phyloP scores from a whole-genome alignment of 164 flowering plant genomes.

The Annona cherimola region DNA sequence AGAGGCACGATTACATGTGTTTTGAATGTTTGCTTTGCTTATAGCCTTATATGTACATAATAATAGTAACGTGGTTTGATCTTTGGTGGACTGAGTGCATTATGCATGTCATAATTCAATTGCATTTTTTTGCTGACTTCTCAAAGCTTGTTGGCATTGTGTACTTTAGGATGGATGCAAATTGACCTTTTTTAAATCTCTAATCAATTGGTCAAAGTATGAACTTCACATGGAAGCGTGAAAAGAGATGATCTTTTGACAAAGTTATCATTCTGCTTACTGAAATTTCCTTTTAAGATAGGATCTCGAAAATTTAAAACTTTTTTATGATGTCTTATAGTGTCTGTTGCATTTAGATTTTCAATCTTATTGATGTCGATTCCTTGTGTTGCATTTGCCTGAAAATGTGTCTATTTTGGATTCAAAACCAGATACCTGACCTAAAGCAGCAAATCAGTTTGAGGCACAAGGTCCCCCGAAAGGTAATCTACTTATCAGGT shows the following conservation, averaged over 20 bases:
- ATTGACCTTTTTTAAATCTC: background rate
- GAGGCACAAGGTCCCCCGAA: conserved; percentile 65
- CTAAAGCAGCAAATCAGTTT: conserved; percentile 42
- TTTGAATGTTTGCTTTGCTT: too few species aligned
- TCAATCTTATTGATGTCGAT: background rate
- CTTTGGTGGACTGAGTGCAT: too few species aligned
- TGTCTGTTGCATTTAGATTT: background rate
- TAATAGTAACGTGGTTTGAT: too few species aligned
- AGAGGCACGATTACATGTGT: too few species aligned
- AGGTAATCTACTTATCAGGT: conserved; percentile 31
- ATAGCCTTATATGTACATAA: too few species aligned
- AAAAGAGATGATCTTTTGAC: background rate
- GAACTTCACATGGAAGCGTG: background rate
- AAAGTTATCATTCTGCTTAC: background rate
- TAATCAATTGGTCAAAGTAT: background rate
- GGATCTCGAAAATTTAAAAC: background rate
- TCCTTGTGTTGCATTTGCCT: background rate
- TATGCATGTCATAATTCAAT: too few species aligned
- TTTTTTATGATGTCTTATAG: too few species aligned
- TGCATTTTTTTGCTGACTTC: background rate
- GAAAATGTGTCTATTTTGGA: background rate
- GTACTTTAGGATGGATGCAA: background rate
- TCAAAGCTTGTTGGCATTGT: background rate
- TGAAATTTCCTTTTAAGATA: background rate
- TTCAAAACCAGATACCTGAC: conserved; percentile 46